These are phyloP conservation scores for Phytophthora uliginosa DNA, from an alignment of 352 stramenopile genomes.

Conservation along the genomic window DNA sequence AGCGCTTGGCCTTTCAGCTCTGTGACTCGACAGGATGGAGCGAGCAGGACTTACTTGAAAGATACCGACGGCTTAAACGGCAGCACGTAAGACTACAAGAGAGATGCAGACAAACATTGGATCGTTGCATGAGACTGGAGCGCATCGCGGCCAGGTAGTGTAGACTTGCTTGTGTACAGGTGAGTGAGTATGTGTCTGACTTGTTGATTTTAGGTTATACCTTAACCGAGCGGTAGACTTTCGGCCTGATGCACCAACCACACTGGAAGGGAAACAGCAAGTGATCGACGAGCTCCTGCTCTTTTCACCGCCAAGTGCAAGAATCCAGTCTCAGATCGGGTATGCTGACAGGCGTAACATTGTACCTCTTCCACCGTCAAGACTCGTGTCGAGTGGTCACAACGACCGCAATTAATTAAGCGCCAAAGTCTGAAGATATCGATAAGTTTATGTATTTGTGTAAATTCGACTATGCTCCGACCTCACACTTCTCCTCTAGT, in stretches of 20 bases:
- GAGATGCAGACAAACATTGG: background rate
- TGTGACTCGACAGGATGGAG: constrained; percentile 5
- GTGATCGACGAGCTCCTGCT: constrained; percentile 47
- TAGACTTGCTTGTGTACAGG: background rate
- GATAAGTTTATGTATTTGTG: constrained; percentile 14
- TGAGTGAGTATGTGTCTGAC: background rate
- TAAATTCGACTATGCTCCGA: constrained; percentile 10
- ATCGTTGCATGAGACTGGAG: constrained; percentile 34
- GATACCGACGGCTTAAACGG: constrained; percentile 9
- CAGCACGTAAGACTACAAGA: background rate
- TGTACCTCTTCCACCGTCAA: constrained; percentile 33
- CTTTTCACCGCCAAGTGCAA: constrained; percentile 34
- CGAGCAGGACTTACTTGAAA: constrained; percentile 14
- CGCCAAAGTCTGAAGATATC: background rate
- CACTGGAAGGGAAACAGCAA: constrained; percentile 23
- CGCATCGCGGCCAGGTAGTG: constrained; percentile 37
- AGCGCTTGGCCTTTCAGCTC: constrained; percentile 30
- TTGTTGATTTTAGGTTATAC: constrained; percentile 23
- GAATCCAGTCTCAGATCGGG: constrained; percentile 39
- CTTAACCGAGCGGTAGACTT: constrained; percentile 17
- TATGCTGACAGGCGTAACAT: constrained; percentile 39
- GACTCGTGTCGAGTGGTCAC: background rate
- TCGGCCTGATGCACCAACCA: constrained; percentile 6
- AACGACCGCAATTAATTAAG: background rate
- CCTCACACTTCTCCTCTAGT: constrained; percentile 19